Evolutionary conservation across 2,329 filamentous ascomycete species (phyloP), one percentile per base, ranked within the genome.

Genomic region (Sporothrix pseudoabietina): DNA sequence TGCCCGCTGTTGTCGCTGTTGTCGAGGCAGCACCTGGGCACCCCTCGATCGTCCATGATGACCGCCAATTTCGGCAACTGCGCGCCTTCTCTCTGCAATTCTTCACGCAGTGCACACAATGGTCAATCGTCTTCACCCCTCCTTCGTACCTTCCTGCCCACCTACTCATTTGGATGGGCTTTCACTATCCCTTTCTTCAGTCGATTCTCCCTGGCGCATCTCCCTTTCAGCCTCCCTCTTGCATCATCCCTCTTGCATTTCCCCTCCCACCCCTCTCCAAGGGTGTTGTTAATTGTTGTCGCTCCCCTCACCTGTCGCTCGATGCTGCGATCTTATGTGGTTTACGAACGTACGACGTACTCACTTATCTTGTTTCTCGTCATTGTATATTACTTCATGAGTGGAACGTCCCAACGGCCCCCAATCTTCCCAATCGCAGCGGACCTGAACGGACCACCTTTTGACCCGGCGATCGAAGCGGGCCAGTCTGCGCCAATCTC

Each of bases 51-150:
- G 69, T 7, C 69, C 44, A 19, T 19, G 57, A 63, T 71, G 57
- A 10, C 26, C 69, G 69, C 69, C 30, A 63, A 63, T 71, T 71
- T 71, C 55, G 69, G 69, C 41, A 52, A 71, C 22, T 26, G 35
- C 26, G 69, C 39, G 52, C 22, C 35, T 71, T 44, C 55, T 35
- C 22, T 32, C 30, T 65, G 61, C 19, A 22, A 7, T 55, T 66
- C 59, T 47, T 66, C 22, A 30, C 61, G 19, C 44, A 35, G n/a
- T 32, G 30, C 19, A 32, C 14, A 14, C n/a, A 19, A 10, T n/a
- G 22, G 44, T 4, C 12, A 14, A 19, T 14, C 47, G 22, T 22
- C 54, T 70, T 32, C 69, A 61, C 54, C 69, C 52, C 22, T 71
- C 52, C 44, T 54, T 69, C 65, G 44, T 52, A 19, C 44, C 66